phyloP scores from a whole-genome alignment of 805 yeast genomes.

The Candida multigemmis region DNA sequence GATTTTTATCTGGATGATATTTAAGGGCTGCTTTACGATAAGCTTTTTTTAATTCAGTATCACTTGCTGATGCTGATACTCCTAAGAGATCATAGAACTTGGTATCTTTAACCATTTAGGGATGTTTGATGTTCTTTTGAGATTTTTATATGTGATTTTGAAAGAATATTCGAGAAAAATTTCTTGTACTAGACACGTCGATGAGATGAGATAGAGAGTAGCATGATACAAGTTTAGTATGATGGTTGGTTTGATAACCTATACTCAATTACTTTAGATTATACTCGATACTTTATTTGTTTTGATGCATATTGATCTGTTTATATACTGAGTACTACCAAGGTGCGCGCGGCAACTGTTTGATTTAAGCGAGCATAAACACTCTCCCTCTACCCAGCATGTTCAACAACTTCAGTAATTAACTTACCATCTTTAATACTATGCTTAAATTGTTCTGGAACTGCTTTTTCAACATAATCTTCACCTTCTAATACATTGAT shows the following conservation, averaged over 20 bases:
- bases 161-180: too few relatives aligned
- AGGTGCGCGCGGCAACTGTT: slow-evolving; percentile 1
- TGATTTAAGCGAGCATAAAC: too few relatives aligned
- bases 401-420: slow-evolving; percentile 69
- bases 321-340: not conserved
- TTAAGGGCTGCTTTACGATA: slow-evolving; percentile 75
- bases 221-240: too few relatives aligned
- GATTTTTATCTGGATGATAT: slow-evolving; percentile 78
- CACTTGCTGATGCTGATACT: slow-evolving; percentile 61
- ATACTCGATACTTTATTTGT: slow-evolving; percentile 1
- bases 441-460: slow-evolving; percentile 90
- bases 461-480: slow-evolving; percentile 72
- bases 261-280: too few relatives aligned
- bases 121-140: too few relatives aligned
- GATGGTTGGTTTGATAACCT: too few relatives aligned
- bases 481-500: slow-evolving; percentile 72
- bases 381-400: slow-evolving; percentile 65
- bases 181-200: too few relatives aligned
- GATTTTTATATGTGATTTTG: too few relatives aligned
- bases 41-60: slow-evolving; percentile 69
- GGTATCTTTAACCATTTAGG: slow-evolving; percentile 77
- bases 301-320: not conserved
- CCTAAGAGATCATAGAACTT: slow-evolving; percentile 69
- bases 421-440: slow-evolving; percentile 53
- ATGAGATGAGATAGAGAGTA: too few relatives aligned